Percentiles rank a stretch among this genome's conserved stretches.
These are phyloP conservation scores for Alternaria sp. DNA, from an alignment of 2,329 filamentous ascomycete species.

Conservation along the genomic window DNA sequence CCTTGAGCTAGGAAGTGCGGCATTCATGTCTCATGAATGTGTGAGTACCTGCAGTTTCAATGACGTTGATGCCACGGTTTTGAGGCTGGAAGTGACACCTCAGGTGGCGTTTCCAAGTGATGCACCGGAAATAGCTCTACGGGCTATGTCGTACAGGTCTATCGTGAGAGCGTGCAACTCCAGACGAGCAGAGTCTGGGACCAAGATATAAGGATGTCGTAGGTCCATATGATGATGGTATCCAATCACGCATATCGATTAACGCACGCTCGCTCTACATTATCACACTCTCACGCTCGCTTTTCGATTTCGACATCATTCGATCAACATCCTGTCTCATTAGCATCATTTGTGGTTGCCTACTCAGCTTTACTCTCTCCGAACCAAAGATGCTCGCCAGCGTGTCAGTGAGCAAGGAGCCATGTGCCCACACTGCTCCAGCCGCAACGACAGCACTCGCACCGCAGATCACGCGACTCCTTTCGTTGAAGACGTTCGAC, in stretches of 20 bases:
- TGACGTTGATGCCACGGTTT: constrained; percentile 9
- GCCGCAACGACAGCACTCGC: constrained; percentile 8
- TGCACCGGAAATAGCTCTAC: constrained; percentile 7
- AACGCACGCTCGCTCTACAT: constrained; percentile 13
- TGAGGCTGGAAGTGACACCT: constrained; percentile 17
- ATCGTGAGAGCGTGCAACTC: constrained; percentile 1
- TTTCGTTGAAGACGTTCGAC: constrained; percentile 31
- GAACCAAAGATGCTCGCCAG: constrained; percentile 19
- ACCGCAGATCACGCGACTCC: constrained; percentile 24
- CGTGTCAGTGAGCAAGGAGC: constrained; percentile 8
- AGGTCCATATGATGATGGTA: constrained; percentile 10
- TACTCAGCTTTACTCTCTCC: background rate
- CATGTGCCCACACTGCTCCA: background rate
- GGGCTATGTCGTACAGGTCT: constrained; percentile 13
- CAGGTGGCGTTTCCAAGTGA: constrained; percentile 11
- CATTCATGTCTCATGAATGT: constrained; percentile 3
- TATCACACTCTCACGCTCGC: background rate
- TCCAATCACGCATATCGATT: constrained; percentile 8
- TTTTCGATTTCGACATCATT: background rate
- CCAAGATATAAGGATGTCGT: constrained; percentile 23
- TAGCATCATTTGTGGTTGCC: background rate
- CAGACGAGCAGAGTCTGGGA: background rate
- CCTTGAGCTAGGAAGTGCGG: background rate
- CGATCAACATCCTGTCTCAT: background rate
- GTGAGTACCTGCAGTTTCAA: constrained; percentile 1